Conservation (phyloP, 2,329 filamentous ascomycete species). For the Paecilomyces fulvus region DNA sequence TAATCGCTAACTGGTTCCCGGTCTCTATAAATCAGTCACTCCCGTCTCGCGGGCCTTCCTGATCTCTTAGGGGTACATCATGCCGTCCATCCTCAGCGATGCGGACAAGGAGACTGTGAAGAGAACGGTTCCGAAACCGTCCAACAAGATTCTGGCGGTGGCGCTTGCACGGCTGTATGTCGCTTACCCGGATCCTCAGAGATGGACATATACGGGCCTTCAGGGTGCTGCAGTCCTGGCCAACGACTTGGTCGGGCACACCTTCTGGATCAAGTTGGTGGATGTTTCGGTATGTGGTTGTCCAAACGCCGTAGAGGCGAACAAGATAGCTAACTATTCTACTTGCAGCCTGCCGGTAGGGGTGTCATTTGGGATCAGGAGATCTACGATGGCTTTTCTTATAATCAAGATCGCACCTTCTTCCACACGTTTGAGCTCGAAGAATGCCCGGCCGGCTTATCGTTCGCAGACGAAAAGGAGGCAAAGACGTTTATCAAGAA, state of each 20-base stretch:
- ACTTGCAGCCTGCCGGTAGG: slow-evolving; percentile 57
- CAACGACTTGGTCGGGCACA: slow-evolving; percentile 90
- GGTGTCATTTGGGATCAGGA: slow-evolving; percentile 97
- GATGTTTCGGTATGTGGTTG: slow-evolving; percentile 76
- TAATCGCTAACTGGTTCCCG: not conserved
- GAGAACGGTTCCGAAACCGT: slow-evolving; percentile 82
- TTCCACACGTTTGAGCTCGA: slow-evolving; percentile 97
- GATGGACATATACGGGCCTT: slow-evolving; percentile 90
- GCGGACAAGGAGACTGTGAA: slow-evolving; percentile 96
- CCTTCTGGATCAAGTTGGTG: slow-evolving; percentile 95
- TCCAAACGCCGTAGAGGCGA: slow-evolving; percentile 4
- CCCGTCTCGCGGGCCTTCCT: slow-evolving; percentile 2
- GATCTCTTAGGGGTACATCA: slow-evolving; percentile 17
- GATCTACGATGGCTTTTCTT: slow-evolving; percentile 88
- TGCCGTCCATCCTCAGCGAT: slow-evolving; percentile 68
- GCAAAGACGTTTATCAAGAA: slow-evolving; percentile 96
- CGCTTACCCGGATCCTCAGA: slow-evolving; percentile 72
- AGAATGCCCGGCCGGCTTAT: slow-evolving; percentile 79
- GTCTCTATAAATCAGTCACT: slow-evolving; percentile 4
- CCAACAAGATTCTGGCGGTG: slow-evolving; percentile 96
- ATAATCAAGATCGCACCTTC: slow-evolving; percentile 95
- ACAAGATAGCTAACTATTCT: slow-evolving; percentile 6
- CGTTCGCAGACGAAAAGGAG: slow-evolving; percentile 95
- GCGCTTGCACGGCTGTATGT: slow-evolving; percentile 90
- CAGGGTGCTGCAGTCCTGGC: slow-evolving; percentile 87